Conservation (phyloP, 257 asterid species). For the Solanum stenotomum region DNA sequence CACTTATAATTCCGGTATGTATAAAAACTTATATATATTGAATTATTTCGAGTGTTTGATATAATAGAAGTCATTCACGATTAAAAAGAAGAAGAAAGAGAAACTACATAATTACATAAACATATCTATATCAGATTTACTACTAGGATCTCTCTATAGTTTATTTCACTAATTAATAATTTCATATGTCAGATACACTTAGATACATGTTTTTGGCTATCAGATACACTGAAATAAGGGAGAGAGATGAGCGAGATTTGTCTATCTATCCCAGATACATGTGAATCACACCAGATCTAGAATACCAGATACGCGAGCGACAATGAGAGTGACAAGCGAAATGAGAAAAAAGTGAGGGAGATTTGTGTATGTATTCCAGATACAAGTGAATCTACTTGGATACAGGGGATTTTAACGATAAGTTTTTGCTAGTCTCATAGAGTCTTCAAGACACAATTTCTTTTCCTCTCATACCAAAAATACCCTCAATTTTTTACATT, state of each 20-base stretch:
- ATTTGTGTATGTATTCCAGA: no score
- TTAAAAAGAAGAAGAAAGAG: neutral
- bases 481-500: neutral
- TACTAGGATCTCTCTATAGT: no score
- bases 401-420: no score
- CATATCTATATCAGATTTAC: no score
- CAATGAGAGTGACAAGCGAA: no score
- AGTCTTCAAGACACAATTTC: neutral
- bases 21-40: neutral
- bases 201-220: neutral
- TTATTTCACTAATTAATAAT: neutral
- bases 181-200: neutral
- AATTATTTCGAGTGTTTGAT: neutral
- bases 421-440: neutral
- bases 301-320: neutral
- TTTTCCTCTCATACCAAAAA: neutral
- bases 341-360: neutral
- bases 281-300: no score
- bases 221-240: neutral
- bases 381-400: neutral
- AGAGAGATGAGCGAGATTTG: neutral
- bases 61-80: neutral
- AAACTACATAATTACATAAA: neutral
- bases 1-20: conserved; percentile 48
- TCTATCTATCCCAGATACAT: no score